phyloP scores from a whole-genome alignment of 495 filamentous ascomycete genomes.

The Letharia columbiana region DNA sequence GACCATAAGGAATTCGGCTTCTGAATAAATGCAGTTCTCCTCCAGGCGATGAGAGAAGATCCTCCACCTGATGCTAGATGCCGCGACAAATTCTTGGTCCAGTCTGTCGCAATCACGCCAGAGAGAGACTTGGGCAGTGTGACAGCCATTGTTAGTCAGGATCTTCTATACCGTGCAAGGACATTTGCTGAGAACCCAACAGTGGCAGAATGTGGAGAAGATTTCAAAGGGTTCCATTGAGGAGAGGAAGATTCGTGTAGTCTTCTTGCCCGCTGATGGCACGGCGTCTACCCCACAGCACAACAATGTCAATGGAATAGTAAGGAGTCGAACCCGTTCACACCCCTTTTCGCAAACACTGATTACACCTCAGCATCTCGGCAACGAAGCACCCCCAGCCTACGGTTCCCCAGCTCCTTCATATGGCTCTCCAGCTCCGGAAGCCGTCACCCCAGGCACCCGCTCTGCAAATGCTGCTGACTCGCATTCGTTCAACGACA shows the following conservation, averaged over 20 bases:
- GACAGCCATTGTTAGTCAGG: constrained; percentile 60
- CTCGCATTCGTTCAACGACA: constrained; percentile 10
- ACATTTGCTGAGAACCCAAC: constrained; percentile 27
- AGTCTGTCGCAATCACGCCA: constrained; percentile 75
- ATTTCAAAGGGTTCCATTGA: constrained; percentile 66
- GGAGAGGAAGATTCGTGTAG: constrained; percentile 95
- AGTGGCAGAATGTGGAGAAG: constrained; percentile 73
- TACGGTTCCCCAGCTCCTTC: constrained; percentile 49
- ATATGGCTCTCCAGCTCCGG: constrained; percentile 41
- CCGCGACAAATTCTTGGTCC: constrained; percentile 96
- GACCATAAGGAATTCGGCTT: constrained; percentile 4
- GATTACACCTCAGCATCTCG: constrained; percentile 17
- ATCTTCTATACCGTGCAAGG: not conserved
- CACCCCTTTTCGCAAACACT: constrained; percentile 2
- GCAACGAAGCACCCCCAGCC: constrained; percentile 45
- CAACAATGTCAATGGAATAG: constrained; percentile 40
- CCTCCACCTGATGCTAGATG: constrained; percentile 78
- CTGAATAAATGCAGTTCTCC: constrained; percentile 53
- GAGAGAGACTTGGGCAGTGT: constrained; percentile 77
- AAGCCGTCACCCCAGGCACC: constrained; percentile 32
- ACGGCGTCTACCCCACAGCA: constrained; percentile 33
- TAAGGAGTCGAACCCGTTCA: constrained; percentile 25
- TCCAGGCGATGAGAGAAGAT: constrained; percentile 96
- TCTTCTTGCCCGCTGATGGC: constrained; percentile 58
- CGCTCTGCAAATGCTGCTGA: constrained; percentile 21